Evolutionary conservation across 116 monocot species (phyloP), one percentile per base, ranked within the genome.

Genomic region (Trichopus zeylanicus): DNA sequence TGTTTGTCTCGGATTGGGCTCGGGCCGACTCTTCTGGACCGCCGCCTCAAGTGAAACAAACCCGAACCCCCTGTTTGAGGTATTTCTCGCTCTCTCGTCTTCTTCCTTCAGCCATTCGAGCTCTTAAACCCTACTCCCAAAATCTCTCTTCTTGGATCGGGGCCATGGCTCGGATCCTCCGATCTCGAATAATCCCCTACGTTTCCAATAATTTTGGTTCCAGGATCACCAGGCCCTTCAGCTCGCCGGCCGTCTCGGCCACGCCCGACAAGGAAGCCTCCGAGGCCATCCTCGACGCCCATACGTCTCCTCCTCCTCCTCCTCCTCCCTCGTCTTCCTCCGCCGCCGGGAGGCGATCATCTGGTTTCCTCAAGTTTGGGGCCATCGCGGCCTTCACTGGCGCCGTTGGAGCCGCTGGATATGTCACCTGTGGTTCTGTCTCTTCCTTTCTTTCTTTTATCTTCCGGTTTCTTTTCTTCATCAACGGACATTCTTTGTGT

Each of bases 401-500:
- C 26, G 34, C 35, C 8, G 51, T 53, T 29, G 51, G 52, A 6
- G 35, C 53, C 23, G 53, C 53, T 24, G 52, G 53, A 34, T 64
- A 64, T 26, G 51, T 22, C 31, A 64, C 52, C 33, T 64, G 53
- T 23, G 64, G 64, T 64, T 48, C 39, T 22, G 4, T 47, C 30
- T 24, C 59, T 22, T 13, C 42, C 34, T 33, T 3, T 23, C 35
- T 59, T 35, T 37, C 31, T 59, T 3, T 35, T 5, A 7, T 11
- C 9, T 9, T 37, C 23, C 21, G 19, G 0, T 8, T 1, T 7
- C 23, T 19, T 37, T 22, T 3, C 23, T 59, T 20, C 8, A 2
- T 59, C 37, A 1, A 8, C 10, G 8, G 31, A 6, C 9, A 4
- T 49, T 1, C 9, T 49, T 25, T 20, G 3, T 49, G 1, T 49